Evolutionary conservation across 163 green algal species (phyloP).

Genomic region (Prototheca wickerhamii): DNA sequence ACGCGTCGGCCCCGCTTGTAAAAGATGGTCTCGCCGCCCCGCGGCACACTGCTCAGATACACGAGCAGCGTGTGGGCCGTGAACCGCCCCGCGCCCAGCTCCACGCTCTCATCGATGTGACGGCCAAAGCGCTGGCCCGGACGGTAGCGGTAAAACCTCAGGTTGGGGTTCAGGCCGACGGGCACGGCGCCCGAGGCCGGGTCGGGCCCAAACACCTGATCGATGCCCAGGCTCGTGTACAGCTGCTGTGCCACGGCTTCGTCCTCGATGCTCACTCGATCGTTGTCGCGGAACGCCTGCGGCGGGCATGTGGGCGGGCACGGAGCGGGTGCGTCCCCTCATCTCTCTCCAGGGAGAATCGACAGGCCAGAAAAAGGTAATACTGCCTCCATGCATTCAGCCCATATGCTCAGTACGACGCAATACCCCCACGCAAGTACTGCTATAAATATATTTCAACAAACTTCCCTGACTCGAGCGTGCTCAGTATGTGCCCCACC

Average conservation of each 20-base stretch:
- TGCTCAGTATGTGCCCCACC: background rate
- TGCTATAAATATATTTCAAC: no score
- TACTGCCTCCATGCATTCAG: no score
- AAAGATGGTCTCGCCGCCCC: constrained; percentile 59
- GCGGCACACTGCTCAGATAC: constrained; percentile 40
- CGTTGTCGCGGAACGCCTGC: constrained; percentile 60
- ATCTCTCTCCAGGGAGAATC: no score
- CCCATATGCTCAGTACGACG: no score
- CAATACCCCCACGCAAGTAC: no score
- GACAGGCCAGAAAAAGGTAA: no score
- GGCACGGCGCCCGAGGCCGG: constrained; percentile 20
- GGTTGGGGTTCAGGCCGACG: constrained; percentile 61
- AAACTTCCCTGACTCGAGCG: no score
- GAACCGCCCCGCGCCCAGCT: constrained; percentile 12
- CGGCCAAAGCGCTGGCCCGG: constrained; percentile 58
- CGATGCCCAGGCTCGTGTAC: constrained; percentile 42
- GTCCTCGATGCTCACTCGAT: constrained; percentile 39
- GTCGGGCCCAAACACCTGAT: constrained; percentile 14
- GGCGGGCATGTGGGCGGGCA: background rate
- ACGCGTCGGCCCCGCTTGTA: constrained; percentile 37
- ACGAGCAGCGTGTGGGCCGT: constrained; percentile 68
- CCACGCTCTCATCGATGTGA: constrained; percentile 65
- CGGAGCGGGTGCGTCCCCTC: background rate
- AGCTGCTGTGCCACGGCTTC: constrained; percentile 36
- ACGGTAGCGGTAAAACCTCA: constrained; percentile 60